Evolutionary conservation across 2,329 filamentous ascomycete species (phyloP).

Genomic region (Cryphonectria parasitica): DNA sequence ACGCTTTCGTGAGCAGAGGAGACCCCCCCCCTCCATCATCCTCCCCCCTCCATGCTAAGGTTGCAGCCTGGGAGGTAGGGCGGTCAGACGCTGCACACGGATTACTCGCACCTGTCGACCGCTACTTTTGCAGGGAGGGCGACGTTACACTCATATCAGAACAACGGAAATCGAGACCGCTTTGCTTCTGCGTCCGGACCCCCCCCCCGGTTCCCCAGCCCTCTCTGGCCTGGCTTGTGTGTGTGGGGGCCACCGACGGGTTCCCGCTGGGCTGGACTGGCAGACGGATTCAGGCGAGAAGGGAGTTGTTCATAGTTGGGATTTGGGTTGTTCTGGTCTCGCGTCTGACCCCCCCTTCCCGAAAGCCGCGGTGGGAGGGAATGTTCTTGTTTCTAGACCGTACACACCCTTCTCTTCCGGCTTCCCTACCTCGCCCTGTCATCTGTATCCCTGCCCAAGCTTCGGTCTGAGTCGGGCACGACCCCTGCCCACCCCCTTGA

Average conservation of each 20-base stretch:
- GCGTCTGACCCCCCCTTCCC: conserved; percentile 5
- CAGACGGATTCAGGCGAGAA: neutral
- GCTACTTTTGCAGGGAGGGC: conserved; percentile 9
- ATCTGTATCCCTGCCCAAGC: conserved; percentile 14
- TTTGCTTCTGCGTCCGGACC: conserved; percentile 12
- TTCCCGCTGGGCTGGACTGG: neutral
- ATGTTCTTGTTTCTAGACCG: conserved; percentile 14
- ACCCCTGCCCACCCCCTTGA: conserved; percentile 22
- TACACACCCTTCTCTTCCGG: neutral
- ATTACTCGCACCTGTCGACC: conserved; percentile 17
- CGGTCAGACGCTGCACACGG: conserved; percentile 21
- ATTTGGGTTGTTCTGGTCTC: conserved; percentile 6
- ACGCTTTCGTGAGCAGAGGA: neutral
- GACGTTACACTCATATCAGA: conserved; percentile 7
- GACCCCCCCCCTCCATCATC: neutral
- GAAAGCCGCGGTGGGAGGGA: conserved; percentile 27
- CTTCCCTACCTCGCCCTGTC: conserved; percentile 9
- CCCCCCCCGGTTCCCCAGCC: neutral
- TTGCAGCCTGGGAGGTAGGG: conserved; percentile 6
- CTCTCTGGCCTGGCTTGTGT: neutral
- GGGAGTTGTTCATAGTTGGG: too few species aligned
- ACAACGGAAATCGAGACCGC: neutral
- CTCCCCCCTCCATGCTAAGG: neutral
- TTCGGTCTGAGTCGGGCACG: conserved; percentile 9
- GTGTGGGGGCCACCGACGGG: neutral